Percentiles rank a stretch among this genome's conserved stretches.
Conservation (phyloP, 768 basidiomycete genomes). For the Amanita thiersii region DNA sequence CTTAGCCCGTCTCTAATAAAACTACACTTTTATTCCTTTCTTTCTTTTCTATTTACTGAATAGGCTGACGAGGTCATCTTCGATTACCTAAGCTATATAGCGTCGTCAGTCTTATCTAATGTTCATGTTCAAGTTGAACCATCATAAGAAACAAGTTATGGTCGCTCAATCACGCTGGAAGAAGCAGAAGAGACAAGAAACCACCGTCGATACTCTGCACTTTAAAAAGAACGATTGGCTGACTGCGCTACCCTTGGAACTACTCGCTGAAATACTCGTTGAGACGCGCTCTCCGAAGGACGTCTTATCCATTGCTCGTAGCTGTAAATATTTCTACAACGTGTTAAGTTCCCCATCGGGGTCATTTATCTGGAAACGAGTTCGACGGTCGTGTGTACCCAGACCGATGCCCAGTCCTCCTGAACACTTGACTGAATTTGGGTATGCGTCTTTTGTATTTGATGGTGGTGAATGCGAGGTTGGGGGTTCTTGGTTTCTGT, state of each 20-base stretch:
- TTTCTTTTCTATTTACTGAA: no score
- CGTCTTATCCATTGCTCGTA: constrained; percentile 51
- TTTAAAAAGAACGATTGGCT: background rate
- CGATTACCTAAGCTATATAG: no score
- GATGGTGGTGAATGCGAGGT: constrained; percentile 52
- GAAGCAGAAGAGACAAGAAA: background rate
- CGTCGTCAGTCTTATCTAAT: no score
- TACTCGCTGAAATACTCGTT: constrained; percentile 55
- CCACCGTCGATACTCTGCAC: background rate
- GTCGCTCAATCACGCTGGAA: no score
- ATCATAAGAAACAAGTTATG: no score
- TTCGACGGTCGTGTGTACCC: constrained; percentile 23
- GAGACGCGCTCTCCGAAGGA: constrained; percentile 43
- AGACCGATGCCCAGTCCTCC: constrained; percentile 16
- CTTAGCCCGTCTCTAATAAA: no score
- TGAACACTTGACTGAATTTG: constrained; percentile 37
- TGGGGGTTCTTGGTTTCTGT: no score
- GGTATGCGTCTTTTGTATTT: constrained; percentile 61
- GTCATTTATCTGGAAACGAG: constrained; percentile 50
- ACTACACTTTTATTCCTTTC: no score
- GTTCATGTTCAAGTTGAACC: no score
- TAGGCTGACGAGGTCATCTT: no score
- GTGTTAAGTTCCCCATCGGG: constrained; percentile 38
- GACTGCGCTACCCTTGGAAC: constrained; percentile 45
- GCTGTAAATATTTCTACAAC: constrained; percentile 43